Percentiles rank a stretch among this genome's conserved stretches.
Conservation (phyloP, 371 early-diverging fungal genomes). For the Conidiobolus incongruus region DNA sequence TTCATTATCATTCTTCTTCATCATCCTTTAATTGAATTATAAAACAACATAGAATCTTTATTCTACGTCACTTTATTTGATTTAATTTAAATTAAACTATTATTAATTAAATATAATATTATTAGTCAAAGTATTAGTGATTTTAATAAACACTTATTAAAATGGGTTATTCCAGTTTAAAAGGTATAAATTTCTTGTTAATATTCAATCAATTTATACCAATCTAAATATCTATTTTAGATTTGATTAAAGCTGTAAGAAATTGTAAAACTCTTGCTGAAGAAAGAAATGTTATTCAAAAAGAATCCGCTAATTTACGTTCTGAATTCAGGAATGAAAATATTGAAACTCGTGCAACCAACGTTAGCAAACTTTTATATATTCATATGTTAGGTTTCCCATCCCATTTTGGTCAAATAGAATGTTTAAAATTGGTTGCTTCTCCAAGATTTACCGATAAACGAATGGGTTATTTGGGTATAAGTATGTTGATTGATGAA, state of each 20-base stretch:
- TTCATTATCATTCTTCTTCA: too few species aligned
- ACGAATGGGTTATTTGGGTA: constrained; percentile 89
- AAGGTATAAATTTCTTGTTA: too few species aligned
- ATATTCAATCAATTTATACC: too few species aligned
- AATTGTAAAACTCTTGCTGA: constrained; percentile 96
- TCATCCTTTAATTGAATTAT: too few species aligned
- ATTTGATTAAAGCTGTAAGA: constrained; percentile 88
- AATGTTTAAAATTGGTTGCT: constrained; percentile 90
- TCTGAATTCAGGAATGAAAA: constrained; percentile 83
- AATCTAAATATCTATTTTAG: too few species aligned
- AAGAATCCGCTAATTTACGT: constrained; percentile 86
- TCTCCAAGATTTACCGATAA: constrained; percentile 85
- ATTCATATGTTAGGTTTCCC: constrained; percentile 96
- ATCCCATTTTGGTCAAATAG: constrained; percentile 96
- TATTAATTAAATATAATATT: too few species aligned
- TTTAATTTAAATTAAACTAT: too few species aligned
- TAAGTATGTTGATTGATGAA: constrained; percentile 89
- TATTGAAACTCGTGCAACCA: constrained; percentile 58
- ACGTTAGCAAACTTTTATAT: constrained; percentile 87
- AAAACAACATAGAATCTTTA: too few species aligned
- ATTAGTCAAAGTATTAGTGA: too few species aligned
- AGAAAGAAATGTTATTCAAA: constrained; percentile 88
- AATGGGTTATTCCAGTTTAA: too few species aligned
- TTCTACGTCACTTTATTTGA: too few species aligned
- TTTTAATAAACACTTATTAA: too few species aligned